These are phyloP conservation scores for Puccinia triticina DNA, from an alignment of 1,284 basidiomycete genomes.

Conservation along the genomic window DNA sequence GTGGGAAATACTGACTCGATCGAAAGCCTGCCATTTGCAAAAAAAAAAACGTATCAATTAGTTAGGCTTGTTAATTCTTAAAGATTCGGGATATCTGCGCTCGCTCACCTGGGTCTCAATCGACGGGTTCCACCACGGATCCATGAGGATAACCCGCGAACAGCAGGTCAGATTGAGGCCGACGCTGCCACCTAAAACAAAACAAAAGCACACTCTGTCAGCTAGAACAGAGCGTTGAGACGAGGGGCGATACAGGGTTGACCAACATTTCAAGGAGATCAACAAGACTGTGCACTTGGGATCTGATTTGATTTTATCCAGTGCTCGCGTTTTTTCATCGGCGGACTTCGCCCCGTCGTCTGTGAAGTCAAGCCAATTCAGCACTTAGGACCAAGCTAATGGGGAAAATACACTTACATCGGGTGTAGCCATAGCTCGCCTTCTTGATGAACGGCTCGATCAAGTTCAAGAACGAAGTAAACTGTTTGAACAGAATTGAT, in stretches of 20 bases:
- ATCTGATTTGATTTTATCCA: conserved; percentile 33
- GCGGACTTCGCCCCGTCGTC: conserved; percentile 36
- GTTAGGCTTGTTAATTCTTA: background rate
- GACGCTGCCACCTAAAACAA: conserved; percentile 57
- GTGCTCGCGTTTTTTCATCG: conserved; percentile 35
- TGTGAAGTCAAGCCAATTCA: background rate
- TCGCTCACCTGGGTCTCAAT: conserved; percentile 44
- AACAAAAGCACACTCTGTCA: too few species aligned
- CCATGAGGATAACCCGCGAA: conserved; percentile 57
- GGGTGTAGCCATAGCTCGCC: conserved; percentile 55
- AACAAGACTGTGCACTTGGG: conserved; percentile 40
- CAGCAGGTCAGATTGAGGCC: conserved; percentile 92
- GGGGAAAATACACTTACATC: conserved; percentile 53
- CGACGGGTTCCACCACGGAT: conserved; percentile 51
- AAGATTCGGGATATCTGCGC: background rate
- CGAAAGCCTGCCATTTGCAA: conserved; percentile 40
- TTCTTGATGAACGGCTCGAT: conserved; percentile 56
- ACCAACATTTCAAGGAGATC: conserved; percentile 42
- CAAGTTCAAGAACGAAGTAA: conserved; percentile 59
- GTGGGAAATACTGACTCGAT: conserved; percentile 24
- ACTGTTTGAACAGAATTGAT: conserved; percentile 51
- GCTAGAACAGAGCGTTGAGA: too few species aligned
- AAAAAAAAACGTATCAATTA: background rate
- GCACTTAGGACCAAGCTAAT: background rate
- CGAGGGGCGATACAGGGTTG: background rate